A percentile compares a stretch with the other conserved stretches of the same genome.
Conservation (phyloP, 2,329 filamentous ascomycete genomes). For the Pseudogymnoascus sp. region DNA sequence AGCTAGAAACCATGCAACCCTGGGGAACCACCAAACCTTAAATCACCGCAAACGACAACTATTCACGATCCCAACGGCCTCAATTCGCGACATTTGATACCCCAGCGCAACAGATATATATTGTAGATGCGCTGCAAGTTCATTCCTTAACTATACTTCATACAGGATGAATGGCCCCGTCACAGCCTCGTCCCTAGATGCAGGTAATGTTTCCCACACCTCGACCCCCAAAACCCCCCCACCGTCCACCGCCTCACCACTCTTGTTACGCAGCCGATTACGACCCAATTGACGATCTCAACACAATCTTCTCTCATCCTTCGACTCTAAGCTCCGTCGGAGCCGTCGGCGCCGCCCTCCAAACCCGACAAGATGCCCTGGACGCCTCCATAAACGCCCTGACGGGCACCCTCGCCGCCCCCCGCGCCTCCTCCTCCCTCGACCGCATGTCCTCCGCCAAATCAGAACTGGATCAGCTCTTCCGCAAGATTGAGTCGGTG, state of each 20-base stretch:
- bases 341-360: constrained; percentile 65
- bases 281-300: constrained; percentile 86
- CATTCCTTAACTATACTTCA: not conserved
- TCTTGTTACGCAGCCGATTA: constrained; percentile 56
- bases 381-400: constrained; percentile 67
- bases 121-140: not conserved
- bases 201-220: constrained; percentile 22
- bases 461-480: constrained; percentile 78
- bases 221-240: not conserved
- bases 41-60: not conserved
- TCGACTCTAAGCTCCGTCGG: constrained; percentile 72
- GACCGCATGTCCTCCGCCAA: constrained; percentile 88
- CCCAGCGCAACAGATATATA: not conserved
- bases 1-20: constrained; percentile 2
- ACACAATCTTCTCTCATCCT: constrained; percentile 85
- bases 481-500: constrained; percentile 91
- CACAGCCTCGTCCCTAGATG: constrained; percentile 26
- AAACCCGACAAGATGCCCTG: constrained; percentile 71
- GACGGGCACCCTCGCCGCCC: constrained; percentile 66
- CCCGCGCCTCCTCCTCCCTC: constrained; percentile 78
- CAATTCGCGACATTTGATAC: constrained; percentile 3
- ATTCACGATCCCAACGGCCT: not conserved
- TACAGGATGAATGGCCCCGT: constrained; percentile 26
- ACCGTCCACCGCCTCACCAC: constrained; percentile 15
- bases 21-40: constrained; percentile 8